Evolutionary conservation across 768 basidiomycete species (phyloP).

Genomic region (Hypholoma sublateritium): DNA sequence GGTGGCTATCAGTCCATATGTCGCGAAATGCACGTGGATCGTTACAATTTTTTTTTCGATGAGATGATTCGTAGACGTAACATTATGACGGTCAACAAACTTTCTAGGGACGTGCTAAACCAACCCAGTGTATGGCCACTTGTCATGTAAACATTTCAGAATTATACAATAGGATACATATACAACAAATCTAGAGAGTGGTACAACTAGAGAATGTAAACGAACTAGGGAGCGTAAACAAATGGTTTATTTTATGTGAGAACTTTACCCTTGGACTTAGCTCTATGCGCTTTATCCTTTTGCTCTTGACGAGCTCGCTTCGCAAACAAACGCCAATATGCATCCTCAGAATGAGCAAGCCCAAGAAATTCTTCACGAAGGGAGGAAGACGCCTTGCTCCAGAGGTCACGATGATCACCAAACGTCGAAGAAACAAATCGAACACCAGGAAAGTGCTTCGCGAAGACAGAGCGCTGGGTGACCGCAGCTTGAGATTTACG

Average conservation of each 20-base stretch:
- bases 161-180: too few relatives aligned
- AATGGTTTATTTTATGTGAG: too few relatives aligned
- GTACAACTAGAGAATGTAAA: too few relatives aligned
- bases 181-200: too few relatives aligned
- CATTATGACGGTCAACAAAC: conserved; percentile 4
- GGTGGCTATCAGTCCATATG: conserved; percentile 31
- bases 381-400: not conserved
- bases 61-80: conserved; percentile 34
- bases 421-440: conserved; percentile 3
- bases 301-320: too few relatives aligned
- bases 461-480: not conserved
- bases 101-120: not conserved
- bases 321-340: not conserved
- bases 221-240: too few relatives aligned
- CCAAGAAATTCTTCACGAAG: not conserved
- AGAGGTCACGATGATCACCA: conserved; percentile 2
- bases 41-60: conserved; percentile 37
- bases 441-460: not conserved
- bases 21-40: conserved; percentile 26
- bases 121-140: not conserved
- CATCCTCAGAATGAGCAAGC: not conserved
- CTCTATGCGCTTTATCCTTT: too few relatives aligned
- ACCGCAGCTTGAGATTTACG: too few relatives aligned
- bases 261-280: too few relatives aligned
- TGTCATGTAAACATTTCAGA: not conserved